Conservation (phyloP, 768 basidiomycete genomes). For the Coprinopsis strossmayeri region DNA sequence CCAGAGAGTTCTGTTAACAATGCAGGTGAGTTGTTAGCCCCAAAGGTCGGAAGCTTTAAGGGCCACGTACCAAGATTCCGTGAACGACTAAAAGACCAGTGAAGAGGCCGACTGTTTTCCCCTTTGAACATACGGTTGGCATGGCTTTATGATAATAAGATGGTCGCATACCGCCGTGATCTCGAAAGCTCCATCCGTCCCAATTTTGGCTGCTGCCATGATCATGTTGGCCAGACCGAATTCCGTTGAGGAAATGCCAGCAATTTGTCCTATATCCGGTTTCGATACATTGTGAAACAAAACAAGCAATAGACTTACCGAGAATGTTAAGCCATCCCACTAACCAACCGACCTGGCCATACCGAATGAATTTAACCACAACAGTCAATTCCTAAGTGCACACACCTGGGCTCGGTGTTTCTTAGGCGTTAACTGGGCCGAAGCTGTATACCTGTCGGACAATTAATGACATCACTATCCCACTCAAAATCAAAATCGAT, state of each 20-base stretch:
- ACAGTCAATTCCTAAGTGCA: constrained; percentile 1
- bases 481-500: not conserved
- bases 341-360: constrained; percentile 57
- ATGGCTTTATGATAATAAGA: not conserved
- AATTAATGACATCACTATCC: constrained; percentile 2
- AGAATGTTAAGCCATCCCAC: constrained; percentile 84
- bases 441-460: constrained; percentile 64
- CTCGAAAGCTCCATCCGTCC: constrained; percentile 51
- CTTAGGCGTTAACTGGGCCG: constrained; percentile 64
- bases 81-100: constrained; percentile 70
- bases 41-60: not conserved
- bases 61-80: constrained; percentile 51
- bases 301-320: constrained; percentile 29
- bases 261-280: constrained; percentile 54
- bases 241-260: constrained; percentile 81
- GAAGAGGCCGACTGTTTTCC: constrained; percentile 77
- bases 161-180: constrained; percentile 39
- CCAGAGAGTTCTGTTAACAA: constrained; percentile 53
- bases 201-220: constrained; percentile 65
- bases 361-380: constrained; percentile 6
- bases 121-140: constrained; percentile 25
- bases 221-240: constrained; percentile 79
- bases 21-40: not conserved
- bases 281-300: not conserved
- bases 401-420: constrained; percentile 56